These are phyloP conservation scores for Lepidium aucheri DNA, from an alignment of 345 rosid species.

Conservation along the genomic window DNA sequence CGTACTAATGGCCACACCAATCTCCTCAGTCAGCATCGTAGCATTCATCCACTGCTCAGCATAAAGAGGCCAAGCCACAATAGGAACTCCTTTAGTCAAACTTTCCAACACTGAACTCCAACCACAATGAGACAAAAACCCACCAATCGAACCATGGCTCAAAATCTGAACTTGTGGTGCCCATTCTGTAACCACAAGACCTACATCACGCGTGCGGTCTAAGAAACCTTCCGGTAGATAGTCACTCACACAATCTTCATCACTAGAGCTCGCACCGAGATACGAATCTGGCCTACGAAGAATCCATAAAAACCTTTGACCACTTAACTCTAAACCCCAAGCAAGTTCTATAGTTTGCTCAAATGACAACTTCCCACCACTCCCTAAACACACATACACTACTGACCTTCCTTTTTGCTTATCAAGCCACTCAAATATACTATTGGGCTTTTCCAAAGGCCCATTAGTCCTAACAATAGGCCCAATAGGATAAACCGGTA, in stretches of 20 bases:
- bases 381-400: constrained; percentile 58
- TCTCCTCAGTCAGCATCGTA: constrained; percentile 32
- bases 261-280: constrained; percentile 8
- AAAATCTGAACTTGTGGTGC: constrained; percentile 53
- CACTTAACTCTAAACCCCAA: constrained; percentile 53
- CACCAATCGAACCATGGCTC: constrained; percentile 49
- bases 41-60: constrained; percentile 76
- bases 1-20: constrained; percentile 38
- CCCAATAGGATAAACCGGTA: constrained; percentile 41
- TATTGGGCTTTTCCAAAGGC: neutral
- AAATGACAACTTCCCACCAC: constrained; percentile 49
- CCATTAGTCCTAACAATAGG: constrained; percentile 27
- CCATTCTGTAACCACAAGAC: constrained; percentile 48
- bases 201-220: constrained; percentile 26
- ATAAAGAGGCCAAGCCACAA: constrained; percentile 65
- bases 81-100: constrained; percentile 46
- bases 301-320: constrained; percentile 35
- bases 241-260: neutral
- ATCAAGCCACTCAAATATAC: constrained; percentile 41
- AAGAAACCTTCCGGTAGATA: constrained; percentile 55
- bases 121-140: constrained; percentile 68
- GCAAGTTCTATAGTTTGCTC: constrained; percentile 54
- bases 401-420: constrained; percentile 42
- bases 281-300: constrained; percentile 26
- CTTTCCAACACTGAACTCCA: constrained; percentile 67